Base-by-base conservation (phyloP, 1,139 yeast genomes). In the Barnettozyma hawaiiensis region DNA sequence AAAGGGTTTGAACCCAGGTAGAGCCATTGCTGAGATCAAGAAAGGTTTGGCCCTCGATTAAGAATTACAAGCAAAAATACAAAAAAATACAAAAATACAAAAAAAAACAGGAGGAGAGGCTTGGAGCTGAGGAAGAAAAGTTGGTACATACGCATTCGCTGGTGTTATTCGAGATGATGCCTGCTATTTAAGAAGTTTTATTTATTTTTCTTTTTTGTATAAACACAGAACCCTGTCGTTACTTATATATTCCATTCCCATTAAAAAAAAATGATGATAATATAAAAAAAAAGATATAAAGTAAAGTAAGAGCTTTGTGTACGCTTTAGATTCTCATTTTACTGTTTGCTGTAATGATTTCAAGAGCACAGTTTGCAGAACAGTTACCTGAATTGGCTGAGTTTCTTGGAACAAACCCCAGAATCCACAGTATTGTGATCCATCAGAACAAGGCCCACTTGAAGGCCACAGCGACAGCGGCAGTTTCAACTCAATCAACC, bases 1-100 rank as follows among this genome's bases (percentile, higher is more conserved):
- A 59, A 92, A 92, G 79, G 97, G 97, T 52, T 79, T 94, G 72
- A 94, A 94, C 71, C 99, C 99, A 42, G 99, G 97, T 71, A 74
- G 66, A 60, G 98, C 98, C 49, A 94, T 92, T 69, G 97, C 98
- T 52, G 90, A 87, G 71, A 89, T 92, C 69, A 92, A 94, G 78
- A 90, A 87, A 74, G 81, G 81, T 63, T 78, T 92, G 76, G 94
- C 97, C 45, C 76, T 83, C n/a, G 28, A 24, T 19, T 21, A 39
- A 23, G n/a, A n/a, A 20, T 31, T 15, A 7, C 21, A 29, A 37
- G n/a, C 23, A 11, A 18, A 28, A 28, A 7, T n/a, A n/a, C n/a
- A n/a, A n/a, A n/a, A n/a, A n/a, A n/a, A n/a, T n/a, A n/a, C n/a
- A n/a, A n/a, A n/a, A n/a, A n/a, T n/a, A n/a, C n/a, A n/a, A n/a